Conservation (phyloP, 768 basidiomycete genomes). For the Lentinus brumalis region DNA sequence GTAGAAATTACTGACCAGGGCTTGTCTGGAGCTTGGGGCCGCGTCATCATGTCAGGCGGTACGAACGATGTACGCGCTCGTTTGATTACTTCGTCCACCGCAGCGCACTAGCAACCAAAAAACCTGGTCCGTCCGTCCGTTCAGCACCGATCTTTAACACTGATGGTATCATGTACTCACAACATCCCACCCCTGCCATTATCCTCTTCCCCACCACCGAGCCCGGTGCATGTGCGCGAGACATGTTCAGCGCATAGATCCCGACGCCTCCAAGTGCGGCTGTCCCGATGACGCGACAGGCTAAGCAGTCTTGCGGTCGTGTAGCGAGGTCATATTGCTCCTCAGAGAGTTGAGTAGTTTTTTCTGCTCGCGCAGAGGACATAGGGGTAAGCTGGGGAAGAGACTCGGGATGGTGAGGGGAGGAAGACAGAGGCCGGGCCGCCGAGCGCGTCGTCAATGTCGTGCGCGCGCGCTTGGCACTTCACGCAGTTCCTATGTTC, state of each 20-base stretch:
- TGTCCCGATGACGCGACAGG: constrained; percentile 68
- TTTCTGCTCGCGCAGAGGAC: too few relatives aligned
- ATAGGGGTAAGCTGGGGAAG: too few relatives aligned
- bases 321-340: background rate
- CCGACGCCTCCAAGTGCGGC: constrained; percentile 62
- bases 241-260: constrained; percentile 64
- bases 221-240: constrained; percentile 62
- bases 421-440: too few relatives aligned
- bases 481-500: too few relatives aligned
- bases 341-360: too few relatives aligned
- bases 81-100: background rate
- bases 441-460: too few relatives aligned
- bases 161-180: constrained; percentile 36
- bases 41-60: too few relatives aligned
- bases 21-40: too few relatives aligned
- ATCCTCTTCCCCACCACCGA: constrained; percentile 58
- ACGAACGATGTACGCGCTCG: too few relatives aligned
- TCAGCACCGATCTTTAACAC: background rate
- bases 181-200: constrained; percentile 60
- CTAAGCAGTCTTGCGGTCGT: constrained; percentile 51
- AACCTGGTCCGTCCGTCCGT: constrained; percentile 1
- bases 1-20: too few relatives aligned
- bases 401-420: too few relatives aligned
- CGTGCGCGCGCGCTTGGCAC: too few relatives aligned
- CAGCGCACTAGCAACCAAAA: constrained; percentile 19